Evolutionary conservation across 345 rosid genomes (phyloP).

Genomic region (Gynandropsis gynandra): DNA sequence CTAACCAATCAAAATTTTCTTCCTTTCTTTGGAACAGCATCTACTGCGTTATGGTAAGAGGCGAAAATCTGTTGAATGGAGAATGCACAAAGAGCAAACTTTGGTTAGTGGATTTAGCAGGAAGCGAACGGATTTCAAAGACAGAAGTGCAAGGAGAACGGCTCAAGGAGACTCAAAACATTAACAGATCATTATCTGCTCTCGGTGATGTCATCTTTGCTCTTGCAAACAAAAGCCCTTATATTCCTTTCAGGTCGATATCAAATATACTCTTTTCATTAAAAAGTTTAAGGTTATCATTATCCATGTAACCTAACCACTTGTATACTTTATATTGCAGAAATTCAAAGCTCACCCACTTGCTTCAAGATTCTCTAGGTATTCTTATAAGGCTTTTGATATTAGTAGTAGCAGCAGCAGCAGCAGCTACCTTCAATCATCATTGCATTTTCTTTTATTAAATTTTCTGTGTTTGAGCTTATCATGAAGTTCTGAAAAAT

Average conservation of each 20-base stretch:
- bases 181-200: slow-evolving; percentile 91
- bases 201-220: slow-evolving; percentile 98
- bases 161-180: slow-evolving; percentile 94
- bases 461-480: slow-evolving; percentile 5
- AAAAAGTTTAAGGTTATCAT: background rate
- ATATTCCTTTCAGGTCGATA: slow-evolving; percentile 78
- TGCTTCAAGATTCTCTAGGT: slow-evolving; percentile 98
- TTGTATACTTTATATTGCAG: slow-evolving; percentile 36
- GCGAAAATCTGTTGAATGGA: slow-evolving; percentile 76
- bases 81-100: slow-evolving; percentile 89
- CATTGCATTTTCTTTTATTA: background rate
- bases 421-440: too few species aligned
- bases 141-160: slow-evolving; percentile 93
- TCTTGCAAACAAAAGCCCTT: slow-evolving; percentile 85
- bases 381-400: slow-evolving; percentile 5
- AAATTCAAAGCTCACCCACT: slow-evolving; percentile 95
- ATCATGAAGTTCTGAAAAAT: slow-evolving; percentile 15
- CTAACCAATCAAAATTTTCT: slow-evolving; percentile 10
- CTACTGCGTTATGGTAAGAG: slow-evolving; percentile 86
- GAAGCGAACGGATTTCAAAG: slow-evolving; percentile 93
- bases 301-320: slow-evolving; percentile 7
- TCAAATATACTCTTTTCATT: background rate
- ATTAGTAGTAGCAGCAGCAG: background rate
- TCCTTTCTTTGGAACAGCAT: slow-evolving; percentile 38
- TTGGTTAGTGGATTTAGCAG: slow-evolving; percentile 98